These are phyloP conservation scores for Alloteropsis semialata DNA, from an alignment of 176 grass and related monocot genomes.

Conservation along the genomic window DNA sequence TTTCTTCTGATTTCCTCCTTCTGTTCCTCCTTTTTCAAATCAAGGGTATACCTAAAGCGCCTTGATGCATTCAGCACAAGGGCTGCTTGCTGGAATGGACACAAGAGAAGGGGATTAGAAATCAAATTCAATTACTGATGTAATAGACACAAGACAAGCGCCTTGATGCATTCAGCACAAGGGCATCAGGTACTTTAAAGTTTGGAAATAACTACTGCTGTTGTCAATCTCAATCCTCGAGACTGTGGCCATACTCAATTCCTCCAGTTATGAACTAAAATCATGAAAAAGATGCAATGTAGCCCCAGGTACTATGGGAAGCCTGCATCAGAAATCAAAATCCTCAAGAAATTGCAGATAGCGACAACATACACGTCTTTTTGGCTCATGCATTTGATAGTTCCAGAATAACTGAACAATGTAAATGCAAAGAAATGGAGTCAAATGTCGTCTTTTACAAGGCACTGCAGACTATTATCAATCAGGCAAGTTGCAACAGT, in stretches of 20 bases:
- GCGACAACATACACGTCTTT: background rate
- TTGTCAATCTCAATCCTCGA: background rate
- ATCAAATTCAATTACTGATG: background rate
- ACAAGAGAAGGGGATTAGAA: background rate
- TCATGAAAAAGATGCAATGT: background rate
- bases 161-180: no score
- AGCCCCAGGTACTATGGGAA: background rate
- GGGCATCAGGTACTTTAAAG: no score
- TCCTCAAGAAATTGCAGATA: background rate
- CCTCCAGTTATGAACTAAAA: background rate
- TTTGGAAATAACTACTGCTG: background rate
- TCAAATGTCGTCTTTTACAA: background rate
- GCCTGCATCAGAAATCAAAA: background rate
- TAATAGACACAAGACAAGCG: no score
- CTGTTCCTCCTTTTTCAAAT: constrained; percentile 79
- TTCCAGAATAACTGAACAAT: background rate
- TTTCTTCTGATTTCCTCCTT: constrained; percentile 71
- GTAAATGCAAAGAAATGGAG: background rate
- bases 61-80: constrained; percentile 91
- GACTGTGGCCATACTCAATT: no score
- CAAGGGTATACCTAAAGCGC: constrained; percentile 88
- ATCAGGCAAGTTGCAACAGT: background rate
- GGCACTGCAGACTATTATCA: background rate
- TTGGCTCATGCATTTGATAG: background rate
- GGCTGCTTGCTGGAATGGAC: constrained; percentile 61